Percentiles rank a stretch among this genome's conserved stretches.
Conservation (phyloP, 1,139 yeast species). For the Ogataea hybrid region DNA sequence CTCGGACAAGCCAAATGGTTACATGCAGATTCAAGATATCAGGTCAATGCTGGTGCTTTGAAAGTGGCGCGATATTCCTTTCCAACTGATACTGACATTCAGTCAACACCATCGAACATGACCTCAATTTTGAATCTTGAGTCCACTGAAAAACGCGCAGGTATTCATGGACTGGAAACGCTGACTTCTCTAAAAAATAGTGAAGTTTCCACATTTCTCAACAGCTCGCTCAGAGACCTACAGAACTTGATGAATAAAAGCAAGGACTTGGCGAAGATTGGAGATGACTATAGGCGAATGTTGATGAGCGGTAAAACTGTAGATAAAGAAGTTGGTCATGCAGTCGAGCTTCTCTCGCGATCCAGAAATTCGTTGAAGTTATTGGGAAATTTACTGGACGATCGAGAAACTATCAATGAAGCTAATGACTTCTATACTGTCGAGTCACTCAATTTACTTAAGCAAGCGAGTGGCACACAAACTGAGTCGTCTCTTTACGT, state of each 20-base stretch:
- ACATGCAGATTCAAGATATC: conserved; percentile 36
- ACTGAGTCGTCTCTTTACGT: conserved; percentile 34
- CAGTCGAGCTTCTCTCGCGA: conserved; percentile 45
- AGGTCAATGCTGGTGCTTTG: conserved; percentile 41
- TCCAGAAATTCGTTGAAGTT: conserved; percentile 30
- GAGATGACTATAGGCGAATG: conserved; percentile 29
- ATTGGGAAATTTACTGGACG: conserved; percentile 26
- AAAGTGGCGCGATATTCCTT: conserved; percentile 23
- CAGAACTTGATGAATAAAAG: conserved; percentile 77
- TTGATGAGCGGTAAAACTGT: conserved; percentile 17
- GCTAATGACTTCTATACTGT: not conserved
- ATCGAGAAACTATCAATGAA: conserved; percentile 25
- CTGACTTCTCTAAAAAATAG: conserved; percentile 55
- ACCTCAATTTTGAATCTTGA: too few relatives aligned
- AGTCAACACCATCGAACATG: not conserved
- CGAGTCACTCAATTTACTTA: not conserved
- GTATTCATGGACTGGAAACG: conserved; percentile 71
- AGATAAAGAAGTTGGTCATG: conserved; percentile 22
- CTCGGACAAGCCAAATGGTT: too few relatives aligned
- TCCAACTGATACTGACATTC: not conserved
- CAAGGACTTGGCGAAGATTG: conserved; percentile 64
- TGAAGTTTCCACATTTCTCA: conserved; percentile 61
- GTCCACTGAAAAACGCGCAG: conserved; percentile 20
- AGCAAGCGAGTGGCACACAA: not conserved
- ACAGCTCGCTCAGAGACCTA: conserved; percentile 72